phyloP scores from a whole-genome alignment of 2,329 filamentous ascomycete species.

The Fusarium pininemorale region DNA sequence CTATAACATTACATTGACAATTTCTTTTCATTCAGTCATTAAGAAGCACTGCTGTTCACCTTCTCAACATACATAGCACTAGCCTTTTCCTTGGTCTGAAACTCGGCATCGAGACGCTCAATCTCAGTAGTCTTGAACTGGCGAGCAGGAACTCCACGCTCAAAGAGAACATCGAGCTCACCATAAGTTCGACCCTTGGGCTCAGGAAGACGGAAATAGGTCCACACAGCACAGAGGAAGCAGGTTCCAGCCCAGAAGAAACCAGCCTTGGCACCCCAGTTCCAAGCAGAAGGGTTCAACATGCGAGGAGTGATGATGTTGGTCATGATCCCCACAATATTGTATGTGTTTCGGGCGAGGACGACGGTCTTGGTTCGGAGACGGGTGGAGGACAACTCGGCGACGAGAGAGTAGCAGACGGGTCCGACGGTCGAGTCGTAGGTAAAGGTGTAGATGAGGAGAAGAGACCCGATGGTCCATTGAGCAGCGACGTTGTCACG shows the following conservation, averaged over 20 bases:
- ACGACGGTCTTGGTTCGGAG: slow-evolving; percentile 58
- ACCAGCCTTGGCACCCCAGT: slow-evolving; percentile 59
- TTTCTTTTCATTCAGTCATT: not conserved
- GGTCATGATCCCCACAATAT: slow-evolving; percentile 57
- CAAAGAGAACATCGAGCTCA: slow-evolving; percentile 66
- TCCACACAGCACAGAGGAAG: slow-evolving; percentile 57
- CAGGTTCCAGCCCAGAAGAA: slow-evolving; percentile 58
- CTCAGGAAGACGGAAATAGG: slow-evolving; percentile 63
- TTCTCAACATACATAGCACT: slow-evolving; percentile 20
- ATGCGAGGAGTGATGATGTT: slow-evolving; percentile 59
- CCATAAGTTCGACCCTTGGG: slow-evolving; percentile 62
- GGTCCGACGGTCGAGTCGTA: slow-evolving; percentile 52
- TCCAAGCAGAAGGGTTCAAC: slow-evolving; percentile 57
- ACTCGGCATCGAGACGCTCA: slow-evolving; percentile 38
- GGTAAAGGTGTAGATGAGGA: slow-evolving; percentile 55
- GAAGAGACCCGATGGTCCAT: slow-evolving; percentile 58
- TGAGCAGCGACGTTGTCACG: slow-evolving; percentile 57
- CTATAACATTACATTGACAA: not conserved
- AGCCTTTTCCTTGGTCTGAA: slow-evolving; percentile 36
- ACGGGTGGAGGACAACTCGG: slow-evolving; percentile 57
- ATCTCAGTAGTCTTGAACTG: slow-evolving; percentile 51
- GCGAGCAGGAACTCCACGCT: slow-evolving; percentile 53
- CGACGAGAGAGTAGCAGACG: slow-evolving; percentile 87
- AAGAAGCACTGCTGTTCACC: not conserved
- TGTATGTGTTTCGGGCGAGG: slow-evolving; percentile 58